Evolutionary conservation across 75 land plant species (phyloP), one percentile per base, ranked within the genome.

Genomic region (Cryptomeria japonica): DNA sequence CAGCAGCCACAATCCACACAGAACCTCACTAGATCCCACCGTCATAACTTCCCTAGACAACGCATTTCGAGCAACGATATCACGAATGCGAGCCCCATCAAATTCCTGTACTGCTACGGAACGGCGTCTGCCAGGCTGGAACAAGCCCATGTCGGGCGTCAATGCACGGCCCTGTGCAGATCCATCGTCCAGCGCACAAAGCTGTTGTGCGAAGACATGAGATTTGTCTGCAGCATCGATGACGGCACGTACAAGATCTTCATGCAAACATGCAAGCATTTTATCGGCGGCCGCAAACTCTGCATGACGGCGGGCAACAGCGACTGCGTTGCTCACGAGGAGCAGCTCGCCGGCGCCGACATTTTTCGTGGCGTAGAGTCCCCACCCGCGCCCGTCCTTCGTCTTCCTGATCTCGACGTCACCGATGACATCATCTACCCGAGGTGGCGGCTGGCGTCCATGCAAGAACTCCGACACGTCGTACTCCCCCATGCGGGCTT

Each of bases 281-380:
- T 22, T 2, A 36, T 78, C 90, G 18, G 36, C 37, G 18, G 12
- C 44, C 44, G 44, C 44, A 1, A 3, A 1, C 44, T 1, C 44
- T 3, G 3, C 5, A 0, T 44, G 0, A 44, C 46, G 36, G 75
- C 37, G 19, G 13, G 32, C 79, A 12, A 51, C 53, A 5, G 86
- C 86, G 31, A 86, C 14, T 10, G 86, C 86, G 22, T 61, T 86
- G 75, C 77, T 68, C 15, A 86, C 79, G 86, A 86, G 86, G 37
- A 86, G 8, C 22, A 53, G 13, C 3, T 72, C 79, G 6, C 86
- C 86, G 38, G 86, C 86, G n/a, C 70, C 70, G 4, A 86, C 84
- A 34, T 5, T 5, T 19, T 70, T 82, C 2, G 84, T 72, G 11
- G 38, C 86, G 38, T 25, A 86, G 32, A 86, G 38, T 44, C 86